These are phyloP conservation scores for Penicillium expansum DNA, from an alignment of 2,329 filamentous ascomycete species.

Conservation along the genomic window DNA sequence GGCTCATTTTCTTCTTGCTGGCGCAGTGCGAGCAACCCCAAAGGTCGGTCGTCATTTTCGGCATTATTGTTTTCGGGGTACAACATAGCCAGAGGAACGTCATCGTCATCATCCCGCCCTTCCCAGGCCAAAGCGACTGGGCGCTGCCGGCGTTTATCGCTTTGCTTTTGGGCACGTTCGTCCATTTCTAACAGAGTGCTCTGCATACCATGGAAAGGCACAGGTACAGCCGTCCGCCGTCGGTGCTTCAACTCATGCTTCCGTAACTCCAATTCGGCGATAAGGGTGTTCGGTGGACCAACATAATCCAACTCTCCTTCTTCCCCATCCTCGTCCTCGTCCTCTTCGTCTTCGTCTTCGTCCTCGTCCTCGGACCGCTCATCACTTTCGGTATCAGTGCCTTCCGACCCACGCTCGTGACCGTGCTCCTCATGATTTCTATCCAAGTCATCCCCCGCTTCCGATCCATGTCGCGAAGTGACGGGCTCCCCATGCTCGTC, in stretches of 20 bases:
- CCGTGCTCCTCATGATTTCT: constrained; percentile 18
- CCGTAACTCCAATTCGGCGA: constrained; percentile 86
- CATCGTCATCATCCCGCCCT: constrained; percentile 65
- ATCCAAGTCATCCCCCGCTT: constrained; percentile 11
- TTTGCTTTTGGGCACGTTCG: constrained; percentile 81
- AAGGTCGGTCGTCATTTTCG: constrained; percentile 38
- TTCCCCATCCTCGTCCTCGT: constrained; percentile 48
- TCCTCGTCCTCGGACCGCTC: constrained; percentile 31
- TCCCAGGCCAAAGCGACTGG: constrained; percentile 92
- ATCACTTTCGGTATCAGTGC: constrained; percentile 18
- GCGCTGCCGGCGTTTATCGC: constrained; percentile 65
- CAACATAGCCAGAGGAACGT: constrained; percentile 82
- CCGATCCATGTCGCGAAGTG: background rate
- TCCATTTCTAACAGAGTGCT: constrained; percentile 88
- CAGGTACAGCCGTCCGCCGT: constrained; percentile 68
- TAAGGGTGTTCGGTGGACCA: constrained; percentile 79
- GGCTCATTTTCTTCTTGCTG: constrained; percentile 93
- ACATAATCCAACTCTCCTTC: constrained; percentile 47
- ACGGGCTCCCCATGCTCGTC: background rate
- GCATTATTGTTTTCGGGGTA: constrained; percentile 52
- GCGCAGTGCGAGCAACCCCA: constrained; percentile 61
- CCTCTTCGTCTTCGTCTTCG: constrained; percentile 42
- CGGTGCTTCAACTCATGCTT: constrained; percentile 85
- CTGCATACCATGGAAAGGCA: constrained; percentile 63
- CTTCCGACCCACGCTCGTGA: constrained; percentile 8